A percentile compares a stretch with the other conserved stretches of the same genome.
These are phyloP conservation scores for Jacaranda copaia DNA, from an alignment of 257 asterid genomes.

Conservation along the genomic window DNA sequence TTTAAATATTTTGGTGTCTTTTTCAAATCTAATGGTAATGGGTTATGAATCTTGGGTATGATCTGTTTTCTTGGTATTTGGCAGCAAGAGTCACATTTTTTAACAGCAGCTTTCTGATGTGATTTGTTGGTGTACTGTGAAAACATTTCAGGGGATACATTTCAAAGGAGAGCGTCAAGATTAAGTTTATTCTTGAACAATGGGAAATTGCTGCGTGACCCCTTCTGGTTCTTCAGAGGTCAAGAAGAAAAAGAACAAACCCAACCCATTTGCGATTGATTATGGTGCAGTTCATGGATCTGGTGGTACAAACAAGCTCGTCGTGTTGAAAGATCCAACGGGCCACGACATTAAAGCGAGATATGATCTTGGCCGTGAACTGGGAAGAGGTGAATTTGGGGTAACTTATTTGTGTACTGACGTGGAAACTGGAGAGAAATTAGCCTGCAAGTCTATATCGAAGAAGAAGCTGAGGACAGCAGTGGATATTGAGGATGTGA, in stretches of 20 bases:
- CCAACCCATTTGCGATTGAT: conserved; percentile 57
- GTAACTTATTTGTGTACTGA: conserved; percentile 72
- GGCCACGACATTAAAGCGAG: conserved; percentile 53
- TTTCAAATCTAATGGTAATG: conserved; percentile 9
- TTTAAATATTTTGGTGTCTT: not conserved
- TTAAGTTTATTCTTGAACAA: conserved; percentile 43
- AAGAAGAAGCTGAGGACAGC: conserved; percentile 78
- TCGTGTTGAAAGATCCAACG: conserved; percentile 65
- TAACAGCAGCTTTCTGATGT: conserved; percentile 24
- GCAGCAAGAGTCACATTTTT: conserved; percentile 8
- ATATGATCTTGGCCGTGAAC: conserved; percentile 74
- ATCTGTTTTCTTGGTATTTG: not conserved
- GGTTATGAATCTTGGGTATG: conserved; percentile 19
- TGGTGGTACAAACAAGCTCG: conserved; percentile 51
- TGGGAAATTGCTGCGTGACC: conserved; percentile 77
- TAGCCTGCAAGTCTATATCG: conserved; percentile 75
- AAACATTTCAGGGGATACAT: conserved; percentile 31
- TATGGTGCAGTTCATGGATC: conserved; percentile 49
- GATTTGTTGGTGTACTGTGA: conserved; percentile 23
- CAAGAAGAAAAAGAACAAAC: conserved; percentile 58
- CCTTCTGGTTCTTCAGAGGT: conserved; percentile 48
- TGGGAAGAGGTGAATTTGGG: conserved; percentile 83
- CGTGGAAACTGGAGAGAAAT: conserved; percentile 56
- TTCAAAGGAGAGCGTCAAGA: conserved; percentile 24
- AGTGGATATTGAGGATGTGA: conserved; percentile 75